Percentiles rank a stretch among this genome's conserved stretches.
These are phyloP conservation scores for Tricholoma furcatifolium DNA, from an alignment of 768 basidiomycete species.

Conservation along the genomic window DNA sequence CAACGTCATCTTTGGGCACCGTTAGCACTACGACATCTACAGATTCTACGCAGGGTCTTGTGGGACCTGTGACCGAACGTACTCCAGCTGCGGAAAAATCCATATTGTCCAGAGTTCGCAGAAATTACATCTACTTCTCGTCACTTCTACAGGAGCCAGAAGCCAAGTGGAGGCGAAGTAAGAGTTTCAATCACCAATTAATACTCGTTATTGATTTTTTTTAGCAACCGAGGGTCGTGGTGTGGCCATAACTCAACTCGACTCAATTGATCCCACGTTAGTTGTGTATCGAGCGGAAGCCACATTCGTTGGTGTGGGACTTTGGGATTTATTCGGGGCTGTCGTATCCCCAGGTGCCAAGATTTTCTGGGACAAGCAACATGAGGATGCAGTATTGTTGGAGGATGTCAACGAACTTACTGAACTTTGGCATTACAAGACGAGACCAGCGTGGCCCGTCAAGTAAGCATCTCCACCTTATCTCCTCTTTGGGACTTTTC, in stretches of 20 bases:
- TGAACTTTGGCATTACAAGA: conserved; percentile 91
- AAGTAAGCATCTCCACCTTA: conserved; percentile 55
- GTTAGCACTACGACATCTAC: conserved; percentile 44
- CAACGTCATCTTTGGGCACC: conserved; percentile 59
- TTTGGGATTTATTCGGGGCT: conserved; percentile 93
- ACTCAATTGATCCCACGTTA: conserved; percentile 95
- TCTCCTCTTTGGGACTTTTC: background rate
- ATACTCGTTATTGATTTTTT: conserved; percentile 8
- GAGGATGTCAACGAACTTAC: conserved; percentile 91
- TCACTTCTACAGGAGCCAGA: conserved; percentile 96
- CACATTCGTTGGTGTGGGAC: conserved; percentile 90
- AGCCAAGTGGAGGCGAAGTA: conserved; percentile 93
- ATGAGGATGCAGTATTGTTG: conserved; percentile 81
- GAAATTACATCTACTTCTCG: conserved; percentile 98
- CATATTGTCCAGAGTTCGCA: conserved; percentile 80
- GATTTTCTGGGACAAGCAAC: conserved; percentile 84
- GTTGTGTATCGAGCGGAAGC: conserved; percentile 97
- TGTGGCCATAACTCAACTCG: conserved; percentile 91
- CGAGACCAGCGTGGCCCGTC: conserved; percentile 90
- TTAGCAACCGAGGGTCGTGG: conserved; percentile 82
- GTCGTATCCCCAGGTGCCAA: conserved; percentile 85
- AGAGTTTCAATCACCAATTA: conserved; percentile 12
- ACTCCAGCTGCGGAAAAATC: conserved; percentile 72
- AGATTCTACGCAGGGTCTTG: conserved; percentile 30
- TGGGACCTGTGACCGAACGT: conserved; percentile 41